phyloP scores from a whole-genome alignment of 2,329 filamentous ascomycete species.

The Akanthomyces muscarius region DNA sequence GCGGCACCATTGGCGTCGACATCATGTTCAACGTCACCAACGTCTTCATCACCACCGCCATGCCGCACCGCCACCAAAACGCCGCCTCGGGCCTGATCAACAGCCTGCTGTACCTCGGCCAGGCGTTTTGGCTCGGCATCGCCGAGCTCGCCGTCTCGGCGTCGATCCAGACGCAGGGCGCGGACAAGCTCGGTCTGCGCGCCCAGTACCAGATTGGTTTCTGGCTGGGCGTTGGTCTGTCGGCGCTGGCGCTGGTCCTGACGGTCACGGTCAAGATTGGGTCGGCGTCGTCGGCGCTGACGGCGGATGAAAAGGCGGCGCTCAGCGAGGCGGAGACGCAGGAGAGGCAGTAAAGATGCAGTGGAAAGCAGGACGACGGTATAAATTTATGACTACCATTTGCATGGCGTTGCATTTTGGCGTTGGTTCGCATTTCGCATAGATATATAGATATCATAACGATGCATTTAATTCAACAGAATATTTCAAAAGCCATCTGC shows the following conservation, averaged over 20 bases:
- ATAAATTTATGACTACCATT: neutral
- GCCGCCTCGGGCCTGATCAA: constrained; percentile 70
- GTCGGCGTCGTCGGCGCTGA: constrained; percentile 53
- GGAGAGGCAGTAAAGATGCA: neutral
- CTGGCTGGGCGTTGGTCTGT: constrained; percentile 60
- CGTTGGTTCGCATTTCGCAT: neutral
- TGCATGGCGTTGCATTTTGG: neutral
- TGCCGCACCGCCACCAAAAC: constrained; percentile 64
- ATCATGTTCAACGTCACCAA: constrained; percentile 72
- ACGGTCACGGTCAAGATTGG: constrained; percentile 54
- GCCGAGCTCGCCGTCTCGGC: constrained; percentile 60
- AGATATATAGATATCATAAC: neutral
- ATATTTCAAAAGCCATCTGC: too few relatives aligned
- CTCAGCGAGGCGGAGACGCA: constrained; percentile 16
- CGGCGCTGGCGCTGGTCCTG: constrained; percentile 47
- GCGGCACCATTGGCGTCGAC: constrained; percentile 69
- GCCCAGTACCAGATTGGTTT: constrained; percentile 62
- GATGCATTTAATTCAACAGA: neutral
- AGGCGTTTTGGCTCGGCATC: constrained; percentile 67
- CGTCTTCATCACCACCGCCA: constrained; percentile 70
- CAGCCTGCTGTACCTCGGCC: constrained; percentile 65
- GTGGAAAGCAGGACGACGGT: too few relatives aligned
- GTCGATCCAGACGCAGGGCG: constrained; percentile 31
- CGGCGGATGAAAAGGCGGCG: constrained; percentile 50
- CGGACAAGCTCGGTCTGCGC: constrained; percentile 35